A percentile compares a stretch with the other conserved stretches of the same genome.
phyloP scores from a whole-genome alignment of 164 flowering plant genomes.

The Tetracentron sinense region DNA sequence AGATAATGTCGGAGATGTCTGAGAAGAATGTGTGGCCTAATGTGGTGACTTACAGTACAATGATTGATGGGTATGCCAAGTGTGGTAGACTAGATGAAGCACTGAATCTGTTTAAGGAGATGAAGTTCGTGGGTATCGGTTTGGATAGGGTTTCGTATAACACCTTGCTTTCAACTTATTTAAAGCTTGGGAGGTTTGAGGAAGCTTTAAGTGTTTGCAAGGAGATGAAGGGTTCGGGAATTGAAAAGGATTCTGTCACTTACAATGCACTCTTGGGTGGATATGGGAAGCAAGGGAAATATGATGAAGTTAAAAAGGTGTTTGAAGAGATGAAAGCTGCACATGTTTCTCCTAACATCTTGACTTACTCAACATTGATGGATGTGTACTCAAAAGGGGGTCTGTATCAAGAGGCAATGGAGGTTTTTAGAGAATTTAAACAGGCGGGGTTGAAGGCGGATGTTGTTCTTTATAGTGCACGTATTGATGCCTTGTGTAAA shows the following conservation, averaged over 20 bases:
- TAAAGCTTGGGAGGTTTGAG: slow-evolving; percentile 77
- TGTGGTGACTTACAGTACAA: slow-evolving; percentile 89
- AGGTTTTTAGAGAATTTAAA: slow-evolving; percentile 71
- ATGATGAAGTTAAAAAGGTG: slow-evolving; percentile 54
- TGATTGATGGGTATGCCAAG: slow-evolving; percentile 92
- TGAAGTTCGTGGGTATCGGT: slow-evolving; percentile 63
- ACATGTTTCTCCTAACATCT: slow-evolving; percentile 52
- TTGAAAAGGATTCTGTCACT: slow-evolving; percentile 83
- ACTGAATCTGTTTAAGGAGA: slow-evolving; percentile 59
- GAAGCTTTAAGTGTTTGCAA: slow-evolving; percentile 71
- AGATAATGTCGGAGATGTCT: slow-evolving; percentile 80
- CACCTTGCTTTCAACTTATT: slow-evolving; percentile 72
- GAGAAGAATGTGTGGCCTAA: slow-evolving; percentile 65
- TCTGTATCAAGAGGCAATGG: slow-evolving; percentile 77
- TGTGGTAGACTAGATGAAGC: slow-evolving; percentile 82
- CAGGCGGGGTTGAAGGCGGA: slow-evolving; percentile 80
- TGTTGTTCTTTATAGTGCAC: slow-evolving; percentile 92
- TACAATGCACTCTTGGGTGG: slow-evolving; percentile 89
- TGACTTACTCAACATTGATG: slow-evolving; percentile 87
- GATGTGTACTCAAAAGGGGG: slow-evolving; percentile 87
- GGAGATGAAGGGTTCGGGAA: slow-evolving; percentile 80
- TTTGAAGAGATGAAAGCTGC: slow-evolving; percentile 68
- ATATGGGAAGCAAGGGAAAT: slow-evolving; percentile 85
- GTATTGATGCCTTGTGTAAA: slow-evolving; percentile 90
- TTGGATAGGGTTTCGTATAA: slow-evolving; percentile 87